These are phyloP conservation scores for Suillus bovinus DNA, from an alignment of 768 basidiomycete species.

Conservation along the genomic window DNA sequence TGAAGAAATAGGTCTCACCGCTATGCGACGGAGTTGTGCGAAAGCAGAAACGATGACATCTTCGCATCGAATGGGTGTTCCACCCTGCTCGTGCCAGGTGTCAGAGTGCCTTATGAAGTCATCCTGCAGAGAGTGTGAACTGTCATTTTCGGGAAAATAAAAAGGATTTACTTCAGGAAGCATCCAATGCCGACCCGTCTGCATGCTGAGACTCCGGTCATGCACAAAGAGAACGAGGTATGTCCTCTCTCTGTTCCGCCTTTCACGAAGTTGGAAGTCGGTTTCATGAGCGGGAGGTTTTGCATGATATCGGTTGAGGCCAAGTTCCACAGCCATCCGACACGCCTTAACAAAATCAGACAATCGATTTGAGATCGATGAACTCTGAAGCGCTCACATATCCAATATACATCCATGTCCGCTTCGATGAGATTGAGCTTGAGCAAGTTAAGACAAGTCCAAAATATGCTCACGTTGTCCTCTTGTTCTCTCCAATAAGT, in stretches of 20 bases:
- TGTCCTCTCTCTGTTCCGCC: slow-evolving; percentile 83
- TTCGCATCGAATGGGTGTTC: slow-evolving; percentile 59
- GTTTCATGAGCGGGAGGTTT: slow-evolving; percentile 59
- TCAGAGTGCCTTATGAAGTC: slow-evolving; percentile 70
- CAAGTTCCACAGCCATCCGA: slow-evolving; percentile 85
- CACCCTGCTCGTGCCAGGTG: slow-evolving; percentile 70
- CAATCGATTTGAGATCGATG: neutral
- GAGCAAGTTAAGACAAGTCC: slow-evolving; percentile 6
- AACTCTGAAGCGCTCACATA: slow-evolving; percentile 51
- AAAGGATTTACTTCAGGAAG: slow-evolving; percentile 57
- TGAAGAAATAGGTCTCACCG: slow-evolving; percentile 47
- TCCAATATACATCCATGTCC: slow-evolving; percentile 87
- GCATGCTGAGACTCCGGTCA: slow-evolving; percentile 83
- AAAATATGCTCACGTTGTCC: slow-evolving; percentile 59
- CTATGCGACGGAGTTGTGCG: slow-evolving; percentile 74
- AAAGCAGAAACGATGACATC: slow-evolving; percentile 81
- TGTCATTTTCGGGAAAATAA: slow-evolving; percentile 9
- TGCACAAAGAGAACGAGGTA: slow-evolving; percentile 87
- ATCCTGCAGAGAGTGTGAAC: slow-evolving; percentile 39
- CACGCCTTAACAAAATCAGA: slow-evolving; percentile 55
- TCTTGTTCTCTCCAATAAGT: slow-evolving; percentile 91
- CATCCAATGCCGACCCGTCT: slow-evolving; percentile 89
- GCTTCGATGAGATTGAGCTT: slow-evolving; percentile 40
- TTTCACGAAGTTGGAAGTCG: slow-evolving; percentile 66
- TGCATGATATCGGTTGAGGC: slow-evolving; percentile 68